Base-by-base conservation (phyloP, 352 stramenopile species). In the Globisporangium nunn region DNA sequence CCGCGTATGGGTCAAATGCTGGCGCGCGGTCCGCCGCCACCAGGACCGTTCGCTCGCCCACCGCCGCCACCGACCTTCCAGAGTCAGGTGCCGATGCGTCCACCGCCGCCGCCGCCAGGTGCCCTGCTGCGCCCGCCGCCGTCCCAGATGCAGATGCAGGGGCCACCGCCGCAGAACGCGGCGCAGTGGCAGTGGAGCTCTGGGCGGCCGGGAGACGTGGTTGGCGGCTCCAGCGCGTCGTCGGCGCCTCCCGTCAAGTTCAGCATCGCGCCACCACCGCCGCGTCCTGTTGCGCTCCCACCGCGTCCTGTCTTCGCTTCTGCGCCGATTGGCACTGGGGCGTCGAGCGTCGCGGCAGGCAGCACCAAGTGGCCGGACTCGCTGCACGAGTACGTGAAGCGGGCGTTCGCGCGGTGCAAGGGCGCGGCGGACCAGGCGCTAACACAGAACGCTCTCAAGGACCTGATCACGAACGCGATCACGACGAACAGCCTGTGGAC, bases 321-420 rank as follows among this genome's bases (percentile, higher is more conserved):
- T 35, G 47, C 51, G 35, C 53, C 67, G 45, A 31, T 66, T n/a
- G 18, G 61, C 23, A 31, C 54, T 0, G 39, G 55, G 28, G 50
- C 61, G 33, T 52, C 57, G 31, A 59, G 61, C 12, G 43, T 48
- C 17, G 17, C 64, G 49, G 58, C 17, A 2, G 64, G 64, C 33
- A 86, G 71, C 55, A 73, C 66, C 46, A 92, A 95, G 65, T 95
- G 85, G 85, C 85, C 85, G 3, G 78, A 90, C 40, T 68, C 82
- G 2, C 68, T 96, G 2, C 82, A 96, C 28, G 70, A 92, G 48
- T 96, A 96, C 50, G 85, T 96, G 47, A 91, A 94, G 66, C 76
- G 81, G 2, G 85, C 84, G 29, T 96, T 96, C 58, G 76, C 72
- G 14, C 74, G 81, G 15, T 93, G 84, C 56, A 89, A 87, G 39